Evolutionary conservation across 2,329 filamentous ascomycete genomes (phyloP), one percentile per base, ranked within the genome.

Genomic region (Akanthomyces dipterigenus): DNA sequence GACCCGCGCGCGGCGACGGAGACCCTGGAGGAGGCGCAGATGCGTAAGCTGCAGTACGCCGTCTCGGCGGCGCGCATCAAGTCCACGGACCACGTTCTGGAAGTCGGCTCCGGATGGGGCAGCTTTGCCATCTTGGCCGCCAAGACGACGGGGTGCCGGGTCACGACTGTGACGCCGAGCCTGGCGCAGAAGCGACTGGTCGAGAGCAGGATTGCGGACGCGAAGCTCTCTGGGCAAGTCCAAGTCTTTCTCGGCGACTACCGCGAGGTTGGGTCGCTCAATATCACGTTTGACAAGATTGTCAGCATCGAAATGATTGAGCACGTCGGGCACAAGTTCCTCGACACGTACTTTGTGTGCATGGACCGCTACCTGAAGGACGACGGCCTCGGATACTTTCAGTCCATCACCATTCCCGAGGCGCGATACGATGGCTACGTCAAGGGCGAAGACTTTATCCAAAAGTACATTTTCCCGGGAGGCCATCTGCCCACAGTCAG

Each of bases 301-400:
- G 79, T 91, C 14, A 89, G 86, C 8, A 89, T 91, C 61, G 89
- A 91, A 69, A 91, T 91, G 88, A 76, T 91, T 31, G 89, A 91
- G 74, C 86, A 86, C 1, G 88, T 91, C 0, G 88, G 88, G 3
- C 77, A 81, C 57, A 85, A 88, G 67, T 90, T 83, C 66, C 72
- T 91, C 36, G 77, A 80, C 24, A 86, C 82, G 2, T 91, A 90
- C 69, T 91, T 91, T 69, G 74, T 77, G 20, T 84, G 82, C 65
- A 78, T 91, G 56, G 77, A 90, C 66, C 76, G 77, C 62, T 71
- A 90, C 40, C 72, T 91, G 50, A 90, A 91, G 72, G 79, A 78
- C 51, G 78, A 87, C n/a, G 85, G 87, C 1, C 81, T 90, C 49
- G 87, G 84, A 4, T 83, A 88, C 49, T 89, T 91, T 72, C 88